Conservation (phyloP, 1,284 basidiomycete genomes). For the Boletus sp. region DNA sequence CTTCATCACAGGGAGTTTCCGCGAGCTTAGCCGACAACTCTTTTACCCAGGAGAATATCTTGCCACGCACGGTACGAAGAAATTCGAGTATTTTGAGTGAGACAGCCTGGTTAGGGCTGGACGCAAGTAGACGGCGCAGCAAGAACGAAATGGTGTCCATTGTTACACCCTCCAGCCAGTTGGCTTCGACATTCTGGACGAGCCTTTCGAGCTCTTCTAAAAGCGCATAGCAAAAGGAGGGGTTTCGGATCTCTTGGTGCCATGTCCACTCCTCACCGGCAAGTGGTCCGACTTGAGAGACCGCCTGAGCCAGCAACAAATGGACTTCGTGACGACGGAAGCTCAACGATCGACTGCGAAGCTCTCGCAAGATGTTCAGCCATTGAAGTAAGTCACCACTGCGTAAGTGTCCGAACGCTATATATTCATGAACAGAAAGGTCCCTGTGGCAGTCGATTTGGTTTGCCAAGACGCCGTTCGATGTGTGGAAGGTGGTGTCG, state of each 20-base stretch:
- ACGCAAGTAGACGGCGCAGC: slow-evolving; percentile 8
- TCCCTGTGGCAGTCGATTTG: slow-evolving; percentile 38
- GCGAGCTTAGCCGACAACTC: background rate
- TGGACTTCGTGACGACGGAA: slow-evolving; percentile 38
- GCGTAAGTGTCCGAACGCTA: slow-evolving; percentile 41
- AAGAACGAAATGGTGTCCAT: slow-evolving; percentile 15
- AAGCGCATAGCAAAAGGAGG: slow-evolving; percentile 34
- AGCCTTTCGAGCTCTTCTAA: slow-evolving; percentile 34
- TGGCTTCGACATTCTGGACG: background rate
- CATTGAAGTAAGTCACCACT: slow-evolving; percentile 44
- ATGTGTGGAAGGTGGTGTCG: slow-evolving; percentile 34
- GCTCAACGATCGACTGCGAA: slow-evolving; percentile 35
- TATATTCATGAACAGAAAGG: slow-evolving; percentile 41
- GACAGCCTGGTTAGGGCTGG: background rate
- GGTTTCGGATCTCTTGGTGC: slow-evolving; percentile 34
- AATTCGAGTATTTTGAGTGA: background rate
- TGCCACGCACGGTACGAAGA: background rate
- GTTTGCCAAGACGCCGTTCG: slow-evolving; percentile 42
- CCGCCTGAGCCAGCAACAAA: background rate
- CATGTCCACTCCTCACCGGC: slow-evolving; percentile 24
- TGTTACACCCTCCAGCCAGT: slow-evolving; percentile 3
- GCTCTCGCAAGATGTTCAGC: slow-evolving; percentile 44
- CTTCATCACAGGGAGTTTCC: background rate
- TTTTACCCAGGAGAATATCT: background rate
- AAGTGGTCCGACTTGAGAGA: slow-evolving; percentile 32